Conservation (phyloP, 495 filamentous ascomycete genomes). For the Evernia prunastri region DNA sequence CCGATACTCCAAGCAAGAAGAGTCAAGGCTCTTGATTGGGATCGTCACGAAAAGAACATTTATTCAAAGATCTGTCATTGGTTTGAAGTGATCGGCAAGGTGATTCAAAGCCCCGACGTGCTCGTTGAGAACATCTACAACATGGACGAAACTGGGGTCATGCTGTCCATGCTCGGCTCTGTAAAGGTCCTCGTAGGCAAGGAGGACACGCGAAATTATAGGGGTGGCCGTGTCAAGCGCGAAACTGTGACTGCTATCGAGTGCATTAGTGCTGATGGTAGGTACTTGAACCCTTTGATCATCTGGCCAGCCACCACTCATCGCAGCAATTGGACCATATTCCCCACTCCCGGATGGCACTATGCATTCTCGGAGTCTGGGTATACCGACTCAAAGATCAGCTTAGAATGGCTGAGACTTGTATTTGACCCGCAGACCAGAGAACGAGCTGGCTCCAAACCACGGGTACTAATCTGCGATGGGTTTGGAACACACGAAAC, state of each 20-base stretch:
- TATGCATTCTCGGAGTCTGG: slow-evolving; percentile 23
- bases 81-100: slow-evolving; percentile 27
- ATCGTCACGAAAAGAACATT: too few relatives aligned
- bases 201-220: slow-evolving; percentile 29
- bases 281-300: slow-evolving; percentile 26
- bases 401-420: slow-evolving; percentile 26
- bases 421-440: slow-evolving; percentile 27
- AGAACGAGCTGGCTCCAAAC: slow-evolving; percentile 21
- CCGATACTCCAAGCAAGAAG: too few relatives aligned
- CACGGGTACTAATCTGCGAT: slow-evolving; percentile 25
- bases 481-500: slow-evolving; percentile 28
- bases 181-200: too few relatives aligned
- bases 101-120: slow-evolving; percentile 28
- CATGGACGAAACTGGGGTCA: slow-evolving; percentile 32
- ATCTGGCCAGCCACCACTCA: slow-evolving; percentile 28
- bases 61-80: too few relatives aligned
- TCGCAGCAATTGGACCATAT: slow-evolving; percentile 24
- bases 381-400: slow-evolving; percentile 26
- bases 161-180: too few relatives aligned
- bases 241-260: slow-evolving; percentile 33
- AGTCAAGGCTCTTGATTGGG: too few relatives aligned
- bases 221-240: slow-evolving; percentile 24
- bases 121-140: slow-evolving; percentile 32
- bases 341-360: slow-evolving; percentile 26
- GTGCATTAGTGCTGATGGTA: slow-evolving; percentile 31